Evolutionary conservation across 208 protist species (phyloP), one percentile per base, ranked within the genome.

Genomic region (Trypanosoma boissoni): DNA sequence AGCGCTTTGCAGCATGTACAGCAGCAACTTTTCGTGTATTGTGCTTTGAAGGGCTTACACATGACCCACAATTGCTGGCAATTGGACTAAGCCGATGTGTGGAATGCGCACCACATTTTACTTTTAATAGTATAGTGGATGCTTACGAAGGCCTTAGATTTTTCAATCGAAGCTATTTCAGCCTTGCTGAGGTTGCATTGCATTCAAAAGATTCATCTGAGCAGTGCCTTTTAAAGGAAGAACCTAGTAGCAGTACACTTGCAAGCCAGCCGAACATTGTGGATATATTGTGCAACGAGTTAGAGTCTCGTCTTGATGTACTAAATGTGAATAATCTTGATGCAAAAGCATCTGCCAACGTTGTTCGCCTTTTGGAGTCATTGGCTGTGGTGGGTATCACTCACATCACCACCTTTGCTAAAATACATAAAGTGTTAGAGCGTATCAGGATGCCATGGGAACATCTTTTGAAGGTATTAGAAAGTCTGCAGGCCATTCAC

Each of bases 251-350:
- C 29, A 34, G 24, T 51, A 57, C 60, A 4, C 51, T 89, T 23
- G 61, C 72, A 8, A 78, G 80, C 23, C 87, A 94, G 42, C 87
- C 87, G 0, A 94, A 94, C 50, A 29, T 94, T 24, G 37, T 94
- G 16, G 83, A 87, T 54, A 66, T 94, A 36, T 51, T 91, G 14
- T 89, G 83, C 27, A 68, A 63, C 18, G 78, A 86, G 53, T 61
- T 94, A 45, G 83, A 94, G 65, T 54, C 43, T 14, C 76, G 71
- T 37, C 58, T 92, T 14, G 18, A 52, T 14, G 28, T 28, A 16
- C 58, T 73, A 10, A 28, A 57, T 8, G 28, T 37, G 29, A 14
- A 45, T 9, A 20, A 29, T 12, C 50, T 55, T 59, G 43, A 58
- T 45, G 29, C 31, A 44, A 34, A 28, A 46, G 68, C 63, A 66